A percentile compares a stretch with the other conserved stretches of the same genome.
Evolutionary conservation across 2,329 filamentous ascomycete species (phyloP).

Genomic region (Botrytis squamosa): DNA sequence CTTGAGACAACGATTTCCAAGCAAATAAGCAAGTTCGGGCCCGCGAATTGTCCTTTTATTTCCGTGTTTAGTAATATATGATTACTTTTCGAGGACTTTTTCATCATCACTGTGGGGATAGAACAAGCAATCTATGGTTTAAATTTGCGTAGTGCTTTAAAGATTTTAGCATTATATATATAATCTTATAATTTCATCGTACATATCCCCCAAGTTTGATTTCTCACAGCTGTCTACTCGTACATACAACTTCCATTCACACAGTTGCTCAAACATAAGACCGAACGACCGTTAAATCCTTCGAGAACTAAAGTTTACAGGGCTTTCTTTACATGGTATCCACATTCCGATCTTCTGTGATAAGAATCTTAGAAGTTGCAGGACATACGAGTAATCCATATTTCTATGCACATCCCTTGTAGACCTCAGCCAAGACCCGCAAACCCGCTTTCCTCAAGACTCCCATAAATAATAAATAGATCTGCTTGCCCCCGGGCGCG

Average conservation of each 20-base stretch:
- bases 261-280: not conserved
- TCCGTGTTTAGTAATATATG: not conserved
- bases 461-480: conserved; percentile 8
- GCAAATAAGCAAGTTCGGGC: not conserved
- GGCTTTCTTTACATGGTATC: not conserved
- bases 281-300: not conserved
- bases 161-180: not conserved
- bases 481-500: not conserved
- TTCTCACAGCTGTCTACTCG: not conserved
- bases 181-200: not conserved
- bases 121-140: not conserved
- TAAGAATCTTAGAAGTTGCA: not conserved
- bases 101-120: not conserved
- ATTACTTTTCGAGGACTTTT: not conserved
- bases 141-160: not conserved
- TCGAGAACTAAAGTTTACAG: not conserved
- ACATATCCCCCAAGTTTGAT: not conserved
- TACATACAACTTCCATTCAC: not conserved
- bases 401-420: conserved; percentile 1
- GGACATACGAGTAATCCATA: conserved; percentile 5
- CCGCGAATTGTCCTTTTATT: not conserved
- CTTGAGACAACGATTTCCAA: not conserved
- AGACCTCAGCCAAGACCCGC: not conserved
- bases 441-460: not conserved
- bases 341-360: not conserved